Percentiles rank a stretch among this genome's conserved stretches.
phyloP scores from a whole-genome alignment of 257 asterid genomes.

The Galeopsis tetrahit region DNA sequence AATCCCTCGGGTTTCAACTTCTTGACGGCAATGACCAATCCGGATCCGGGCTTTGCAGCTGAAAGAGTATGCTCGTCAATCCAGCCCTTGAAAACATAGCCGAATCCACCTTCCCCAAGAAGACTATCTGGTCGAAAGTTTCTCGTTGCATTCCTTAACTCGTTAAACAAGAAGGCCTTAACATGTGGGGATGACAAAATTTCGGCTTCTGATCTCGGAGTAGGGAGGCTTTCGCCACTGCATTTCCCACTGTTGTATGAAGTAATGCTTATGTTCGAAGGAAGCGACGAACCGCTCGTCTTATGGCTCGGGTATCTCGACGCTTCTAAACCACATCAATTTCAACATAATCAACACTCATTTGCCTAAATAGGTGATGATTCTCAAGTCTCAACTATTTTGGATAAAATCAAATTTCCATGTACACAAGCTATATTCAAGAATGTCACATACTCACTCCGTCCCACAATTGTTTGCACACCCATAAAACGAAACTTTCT shows the following conservation, averaged over 20 bases:
- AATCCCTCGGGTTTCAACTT: slow-evolving; percentile 94
- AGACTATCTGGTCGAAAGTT: slow-evolving; percentile 92
- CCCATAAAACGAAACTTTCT: no score
- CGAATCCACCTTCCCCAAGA: slow-evolving; percentile 98
- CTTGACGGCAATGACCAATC: slow-evolving; percentile 94
- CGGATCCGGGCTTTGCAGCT: slow-evolving; percentile 83
- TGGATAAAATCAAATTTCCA: no score
- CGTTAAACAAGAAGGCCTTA: slow-evolving; percentile 78
- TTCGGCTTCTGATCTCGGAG: slow-evolving; percentile 90
- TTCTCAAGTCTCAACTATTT: neutral
- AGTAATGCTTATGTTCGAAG: slow-evolving; percentile 58
- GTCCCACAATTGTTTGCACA: no score
- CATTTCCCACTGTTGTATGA: slow-evolving; percentile 57
- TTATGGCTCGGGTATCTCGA: slow-evolving; percentile 49
- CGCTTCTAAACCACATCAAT: slow-evolving; percentile 47
- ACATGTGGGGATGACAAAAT: slow-evolving; percentile 76
- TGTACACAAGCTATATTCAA: slow-evolving; percentile 6
- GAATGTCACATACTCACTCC: neutral
- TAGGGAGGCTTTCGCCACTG: slow-evolving; percentile 66
- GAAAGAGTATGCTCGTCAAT: slow-evolving; percentile 72
- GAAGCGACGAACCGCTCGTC: slow-evolving; percentile 51
- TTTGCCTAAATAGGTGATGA: slow-evolving; percentile 7
- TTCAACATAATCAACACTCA: neutral
- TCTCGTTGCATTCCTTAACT: slow-evolving; percentile 80
- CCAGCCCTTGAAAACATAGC: slow-evolving; percentile 96